Conservation (phyloP, 116 monocot genomes). For the Phalaenopsis hybrid region DNA sequence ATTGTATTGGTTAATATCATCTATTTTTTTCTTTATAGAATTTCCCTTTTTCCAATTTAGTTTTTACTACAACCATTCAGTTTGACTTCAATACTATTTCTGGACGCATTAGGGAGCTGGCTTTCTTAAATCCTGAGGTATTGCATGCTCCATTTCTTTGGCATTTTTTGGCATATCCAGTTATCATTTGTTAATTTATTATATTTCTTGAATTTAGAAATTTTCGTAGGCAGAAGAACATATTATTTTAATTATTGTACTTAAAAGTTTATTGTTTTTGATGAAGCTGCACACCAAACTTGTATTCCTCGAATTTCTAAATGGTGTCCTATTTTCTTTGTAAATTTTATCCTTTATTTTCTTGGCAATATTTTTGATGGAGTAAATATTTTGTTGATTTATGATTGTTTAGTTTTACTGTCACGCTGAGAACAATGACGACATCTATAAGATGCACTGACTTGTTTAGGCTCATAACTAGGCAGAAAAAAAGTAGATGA, state of each 20-base stretch:
- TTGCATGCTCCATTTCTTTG: neutral
- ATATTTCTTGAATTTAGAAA: neutral
- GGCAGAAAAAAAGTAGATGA: no score
- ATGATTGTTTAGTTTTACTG: no score
- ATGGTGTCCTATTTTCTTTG: neutral
- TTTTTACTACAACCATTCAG: conserved; percentile 81
- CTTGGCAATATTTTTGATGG: no score
- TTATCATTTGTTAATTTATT: neutral
- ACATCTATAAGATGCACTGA: neutral
- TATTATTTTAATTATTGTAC: neutral
- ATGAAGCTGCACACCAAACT: neutral
- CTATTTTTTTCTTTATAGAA: neutral
- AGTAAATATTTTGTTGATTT: no score
- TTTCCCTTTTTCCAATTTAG: conserved; percentile 30
- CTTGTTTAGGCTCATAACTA: neutral
- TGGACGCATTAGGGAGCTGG: conserved; percentile 90
- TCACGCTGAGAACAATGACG: neutral
- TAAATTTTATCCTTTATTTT: neutral
- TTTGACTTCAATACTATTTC: conserved; percentile 89
- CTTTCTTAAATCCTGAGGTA: conserved; percentile 97
- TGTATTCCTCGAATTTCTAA: neutral
- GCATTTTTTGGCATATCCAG: no score
- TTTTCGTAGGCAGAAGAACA: neutral
- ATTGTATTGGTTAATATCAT: neutral
- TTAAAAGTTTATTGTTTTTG: neutral